Evolutionary conservation across 2,329 filamentous ascomycete genomes (phyloP), one percentile per base, ranked within the genome.

Genomic region (Teratosphaeria viscida): DNA sequence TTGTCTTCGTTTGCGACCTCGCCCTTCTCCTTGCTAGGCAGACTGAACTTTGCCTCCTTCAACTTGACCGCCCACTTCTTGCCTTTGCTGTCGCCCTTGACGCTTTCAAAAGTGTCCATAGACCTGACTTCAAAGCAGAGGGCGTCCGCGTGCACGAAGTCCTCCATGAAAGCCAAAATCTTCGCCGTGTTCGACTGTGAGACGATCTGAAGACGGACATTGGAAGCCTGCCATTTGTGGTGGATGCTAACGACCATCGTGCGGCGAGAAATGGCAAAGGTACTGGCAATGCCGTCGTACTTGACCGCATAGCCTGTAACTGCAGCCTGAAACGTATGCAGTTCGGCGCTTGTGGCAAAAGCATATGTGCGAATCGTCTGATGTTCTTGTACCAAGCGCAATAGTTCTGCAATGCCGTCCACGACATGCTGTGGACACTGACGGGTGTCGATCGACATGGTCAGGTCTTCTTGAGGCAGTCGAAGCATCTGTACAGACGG

Each of bases 171-270:
- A 2, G 86, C 90, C 26, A 95, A 76, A 34, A 96, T 77, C 72
- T 95, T 90, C 26, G 88, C 75, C 14, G 88, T 82, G 68, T 85
- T 88, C 63, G 91, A 88, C 64, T 87, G 86, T 85, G 81, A 39
- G 8, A 96, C 84, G 43, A 96, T 80, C 71, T 96, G 91, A 7
- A 96, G 79, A 39, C 92, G 85, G 8, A 89, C 89, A 43, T 81
- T 82, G n/a, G 81, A 84, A 2, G 91, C 89, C 70, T 95, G 90
- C 89, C 90, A 95, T 73, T 94, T 94, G 76, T 96, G 95, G 77
- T 95, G 89, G 65, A 96, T 92, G 0, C 90, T 90, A 16, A 95
- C 90, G 12, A 96, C 89, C 87, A 92, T 94, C 55, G 70, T 64
- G 8, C 71, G 66, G 7, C 91, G 85, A 1, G 91, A 86, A 64